phyloP scores from a whole-genome alignment of 768 basidiomycete species.

The Leccinum variicolor region DNA sequence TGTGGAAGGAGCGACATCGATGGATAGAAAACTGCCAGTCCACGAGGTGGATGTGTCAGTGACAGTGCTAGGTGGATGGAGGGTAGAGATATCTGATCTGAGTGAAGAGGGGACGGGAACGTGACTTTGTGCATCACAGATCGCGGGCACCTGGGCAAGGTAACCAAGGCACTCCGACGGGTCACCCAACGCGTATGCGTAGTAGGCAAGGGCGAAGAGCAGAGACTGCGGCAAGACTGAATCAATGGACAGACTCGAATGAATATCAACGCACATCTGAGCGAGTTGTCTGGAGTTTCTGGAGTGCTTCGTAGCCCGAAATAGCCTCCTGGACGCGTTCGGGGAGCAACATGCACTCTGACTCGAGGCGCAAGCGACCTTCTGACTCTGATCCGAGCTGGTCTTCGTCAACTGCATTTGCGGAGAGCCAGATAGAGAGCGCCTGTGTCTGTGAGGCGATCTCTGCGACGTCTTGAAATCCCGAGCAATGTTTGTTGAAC shows the following conservation, averaged over 20 bases:
- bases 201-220: constrained; percentile 69
- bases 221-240: constrained; percentile 49
- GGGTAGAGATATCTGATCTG: constrained; percentile 37
- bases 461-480: constrained; percentile 57
- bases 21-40: constrained; percentile 47
- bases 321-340: constrained; percentile 58
- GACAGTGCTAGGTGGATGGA: constrained; percentile 35
- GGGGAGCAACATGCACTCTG: constrained; percentile 55
- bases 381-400: constrained; percentile 48
- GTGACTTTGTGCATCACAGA: constrained; percentile 52
- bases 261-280: constrained; percentile 51
- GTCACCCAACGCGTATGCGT: constrained; percentile 71
- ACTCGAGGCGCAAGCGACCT: constrained; percentile 32
- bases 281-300: constrained; percentile 45
- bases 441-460: constrained; percentile 67
- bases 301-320: constrained; percentile 52
- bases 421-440: constrained; percentile 53
- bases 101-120: constrained; percentile 44
- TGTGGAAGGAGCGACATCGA: constrained; percentile 36
- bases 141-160: constrained; percentile 51
- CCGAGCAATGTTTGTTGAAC: constrained; percentile 79
- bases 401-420: constrained; percentile 51
- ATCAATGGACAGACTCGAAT: background rate
- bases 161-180: constrained; percentile 61
- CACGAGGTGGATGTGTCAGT: constrained; percentile 44